A percentile compares a stretch with the other conserved stretches of the same genome.
Conservation (phyloP, 306 rosid genomes). For the Oxytropis ochrocephala region DNA sequence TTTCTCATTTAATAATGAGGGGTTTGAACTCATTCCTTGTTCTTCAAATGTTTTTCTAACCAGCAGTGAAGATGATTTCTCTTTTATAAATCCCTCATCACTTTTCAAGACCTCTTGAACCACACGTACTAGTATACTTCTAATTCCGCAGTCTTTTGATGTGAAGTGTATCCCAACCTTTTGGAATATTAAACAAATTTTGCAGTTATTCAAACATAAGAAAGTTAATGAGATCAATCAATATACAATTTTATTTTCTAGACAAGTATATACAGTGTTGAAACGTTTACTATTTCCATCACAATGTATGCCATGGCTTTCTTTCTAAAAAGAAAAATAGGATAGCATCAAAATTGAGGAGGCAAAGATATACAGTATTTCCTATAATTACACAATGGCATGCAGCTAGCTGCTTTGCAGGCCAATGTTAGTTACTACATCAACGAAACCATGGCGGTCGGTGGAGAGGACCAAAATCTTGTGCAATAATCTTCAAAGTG, state of each 20-base stretch:
- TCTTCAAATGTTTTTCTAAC: no score
- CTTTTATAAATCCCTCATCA: background rate
- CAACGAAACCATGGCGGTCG: constrained; percentile 42
- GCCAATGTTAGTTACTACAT: constrained; percentile 56
- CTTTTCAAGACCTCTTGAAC: background rate
- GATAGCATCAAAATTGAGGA: background rate
- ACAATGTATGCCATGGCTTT: background rate
- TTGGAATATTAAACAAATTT: background rate
- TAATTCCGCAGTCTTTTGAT: background rate
- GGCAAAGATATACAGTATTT: constrained; percentile 7
- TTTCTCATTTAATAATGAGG: background rate
- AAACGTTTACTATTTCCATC: background rate
- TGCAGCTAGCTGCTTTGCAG: constrained; percentile 59
- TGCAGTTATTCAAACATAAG: background rate
- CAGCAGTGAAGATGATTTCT: no score
- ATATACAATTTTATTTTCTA: background rate
- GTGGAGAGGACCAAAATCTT: constrained; percentile 54
- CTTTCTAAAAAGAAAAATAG: background rate
- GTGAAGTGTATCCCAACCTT: background rate
- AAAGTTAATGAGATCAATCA: background rate
- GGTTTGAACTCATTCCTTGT: no score
- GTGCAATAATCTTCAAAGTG: constrained; percentile 51
- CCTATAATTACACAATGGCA: constrained; percentile 28
- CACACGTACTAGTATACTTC: background rate
- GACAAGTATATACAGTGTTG: constrained; percentile 7